Percentiles rank a stretch among this genome's conserved stretches.
Evolutionary conservation across 108 stramenopile species (phyloP).

Genomic region (Craspedostauros australis): DNA sequence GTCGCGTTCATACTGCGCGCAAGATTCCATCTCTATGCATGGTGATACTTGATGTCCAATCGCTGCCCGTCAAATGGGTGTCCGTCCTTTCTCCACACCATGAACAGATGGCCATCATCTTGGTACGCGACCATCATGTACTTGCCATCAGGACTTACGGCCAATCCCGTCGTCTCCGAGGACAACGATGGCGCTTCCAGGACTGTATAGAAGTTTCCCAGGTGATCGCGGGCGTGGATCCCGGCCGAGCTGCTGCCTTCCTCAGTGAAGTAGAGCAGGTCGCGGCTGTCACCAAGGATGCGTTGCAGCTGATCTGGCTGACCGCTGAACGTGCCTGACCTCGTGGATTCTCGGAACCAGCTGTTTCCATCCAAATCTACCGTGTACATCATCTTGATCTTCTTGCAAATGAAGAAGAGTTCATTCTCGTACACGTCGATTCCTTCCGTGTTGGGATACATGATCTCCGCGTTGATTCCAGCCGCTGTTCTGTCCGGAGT

Average conservation of each 20-base stretch:
- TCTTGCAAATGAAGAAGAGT: constrained; percentile 30
- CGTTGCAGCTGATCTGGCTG: constrained; percentile 26
- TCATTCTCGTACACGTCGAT: constrained; percentile 20
- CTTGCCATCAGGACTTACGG: constrained; percentile 42
- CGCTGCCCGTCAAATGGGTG: constrained; percentile 13
- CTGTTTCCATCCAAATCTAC: constrained; percentile 22
- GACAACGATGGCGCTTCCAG: constrained; percentile 5
- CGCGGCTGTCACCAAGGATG: neutral
- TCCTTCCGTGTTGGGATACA: constrained; percentile 28
- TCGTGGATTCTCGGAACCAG: constrained; percentile 12
- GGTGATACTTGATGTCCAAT: constrained; percentile 23
- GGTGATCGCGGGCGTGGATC: constrained; percentile 26
- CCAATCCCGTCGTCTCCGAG: constrained; percentile 45
- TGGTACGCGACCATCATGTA: constrained; percentile 54
- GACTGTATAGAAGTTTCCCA: constrained; percentile 18
- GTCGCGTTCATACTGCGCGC: no score
- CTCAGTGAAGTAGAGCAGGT: constrained; percentile 42
- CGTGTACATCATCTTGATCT: constrained; percentile 19
- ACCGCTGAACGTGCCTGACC: constrained; percentile 16
- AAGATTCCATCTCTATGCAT: neutral
- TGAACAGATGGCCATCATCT: constrained; percentile 27
- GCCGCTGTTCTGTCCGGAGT: constrained; percentile 1
- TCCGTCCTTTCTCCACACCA: constrained; percentile 41
- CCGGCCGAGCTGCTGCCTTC: constrained; percentile 28
- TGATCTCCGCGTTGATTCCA: constrained; percentile 2